phyloP scores from a whole-genome alignment of 352 stramenopile species.

The Pythium dissotocum region DNA sequence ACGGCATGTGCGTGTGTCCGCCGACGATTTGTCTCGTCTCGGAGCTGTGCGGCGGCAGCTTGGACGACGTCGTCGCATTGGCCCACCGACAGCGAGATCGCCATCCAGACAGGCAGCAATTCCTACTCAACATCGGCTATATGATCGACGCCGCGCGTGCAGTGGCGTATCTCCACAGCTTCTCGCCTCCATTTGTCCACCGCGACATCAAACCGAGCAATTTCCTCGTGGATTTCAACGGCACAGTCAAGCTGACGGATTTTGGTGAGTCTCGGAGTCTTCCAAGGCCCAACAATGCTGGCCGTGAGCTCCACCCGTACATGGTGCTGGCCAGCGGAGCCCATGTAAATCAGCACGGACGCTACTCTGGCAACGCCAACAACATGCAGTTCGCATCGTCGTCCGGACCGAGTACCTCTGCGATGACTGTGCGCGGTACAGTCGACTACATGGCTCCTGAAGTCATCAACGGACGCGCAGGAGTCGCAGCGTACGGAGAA shows the following conservation, averaged over 20 bases:
- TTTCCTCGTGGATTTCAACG: constrained; percentile 52
- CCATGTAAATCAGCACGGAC: constrained; percentile 12
- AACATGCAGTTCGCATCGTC: constrained; percentile 3
- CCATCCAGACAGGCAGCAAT: constrained; percentile 36
- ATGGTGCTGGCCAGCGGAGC: constrained; percentile 21
- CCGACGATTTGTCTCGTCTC: constrained; percentile 70
- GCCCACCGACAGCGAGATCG: constrained; percentile 46
- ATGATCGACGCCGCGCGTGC: constrained; percentile 62
- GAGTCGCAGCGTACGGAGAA: constrained; percentile 57
- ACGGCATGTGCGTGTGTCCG: constrained; percentile 73
- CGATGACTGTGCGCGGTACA: constrained; percentile 36
- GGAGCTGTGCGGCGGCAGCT: constrained; percentile 63
- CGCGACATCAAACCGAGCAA: constrained; percentile 79
- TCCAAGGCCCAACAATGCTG: not conserved
- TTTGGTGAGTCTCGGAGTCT: constrained; percentile 35
- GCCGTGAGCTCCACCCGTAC: constrained; percentile 16
- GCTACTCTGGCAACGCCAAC: constrained; percentile 12
- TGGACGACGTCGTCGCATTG: constrained; percentile 54
- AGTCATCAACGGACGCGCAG: constrained; percentile 66
- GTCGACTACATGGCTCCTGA: constrained; percentile 85
- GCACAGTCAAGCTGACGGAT: constrained; percentile 31
- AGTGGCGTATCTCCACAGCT: constrained; percentile 70
- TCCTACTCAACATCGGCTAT: constrained; percentile 54
- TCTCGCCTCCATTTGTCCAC: constrained; percentile 65
- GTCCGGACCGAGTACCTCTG: not conserved